Base-by-base conservation (phyloP, 140 eudicot genomes). In the Oenanthe javanica region DNA sequence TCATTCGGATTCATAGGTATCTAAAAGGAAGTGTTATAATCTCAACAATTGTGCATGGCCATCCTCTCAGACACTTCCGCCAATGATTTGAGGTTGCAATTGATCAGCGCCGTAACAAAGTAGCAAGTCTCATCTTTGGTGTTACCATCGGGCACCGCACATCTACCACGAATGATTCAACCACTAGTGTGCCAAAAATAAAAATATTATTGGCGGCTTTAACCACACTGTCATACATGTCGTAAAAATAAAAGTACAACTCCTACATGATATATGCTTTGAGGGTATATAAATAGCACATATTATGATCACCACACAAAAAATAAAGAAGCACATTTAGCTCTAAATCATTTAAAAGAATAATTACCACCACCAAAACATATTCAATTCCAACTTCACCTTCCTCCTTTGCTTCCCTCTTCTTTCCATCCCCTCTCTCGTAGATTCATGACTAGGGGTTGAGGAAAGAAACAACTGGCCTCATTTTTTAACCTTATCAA, bases 111-210 rank as follows among this genome's bases (percentile, higher is more conserved):
- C 77, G 81, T 83, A 50, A 92, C 94, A 79, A 92, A 92, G 87
- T 79, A 92, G 84, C 91, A 88, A 27, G 97, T 89, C 51, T 92
- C 94, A 4, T 92, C 97, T 36, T 77, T 82, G 19, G 94, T 92
- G 88, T 92, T 92, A 43, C 93, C 97, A 4, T 89, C 85, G 16
- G 97, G 36, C 36, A 31, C 36, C 36, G 94, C 79, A 91, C 86
- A 81, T 91, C 97, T 63, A 91, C 97, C 50, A 89, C 85, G 48
- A 91, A 91, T 63, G 97, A 87, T 78, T 91, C 97, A 1, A 83
- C 84, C 16, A 91, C 89, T 61, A 89, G 55, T 9, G 97, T 91
- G 40, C 91, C 97, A 0, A 31, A 31, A 1, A 31, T 31, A 31
- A 31, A 31, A 31, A 31, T 31, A 31, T 31, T 31, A 31, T 31